Evolutionary conservation across 2,329 filamentous ascomycete species (phyloP).

Genomic region (Aspergillus fijiensis): DNA sequence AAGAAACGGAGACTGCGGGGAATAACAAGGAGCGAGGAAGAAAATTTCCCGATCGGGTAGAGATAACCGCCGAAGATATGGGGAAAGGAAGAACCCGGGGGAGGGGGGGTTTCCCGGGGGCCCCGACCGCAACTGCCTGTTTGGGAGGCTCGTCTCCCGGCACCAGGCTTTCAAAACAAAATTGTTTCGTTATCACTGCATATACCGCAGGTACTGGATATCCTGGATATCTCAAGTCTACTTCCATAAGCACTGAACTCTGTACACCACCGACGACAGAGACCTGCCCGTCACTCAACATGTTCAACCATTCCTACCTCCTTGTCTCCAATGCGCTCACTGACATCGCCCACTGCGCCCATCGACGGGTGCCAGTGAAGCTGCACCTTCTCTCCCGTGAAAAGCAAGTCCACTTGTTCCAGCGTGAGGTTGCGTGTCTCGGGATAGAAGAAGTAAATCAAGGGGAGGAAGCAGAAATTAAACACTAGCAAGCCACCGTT

Average conservation of each 20-base stretch:
- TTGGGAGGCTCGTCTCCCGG: too few species aligned
- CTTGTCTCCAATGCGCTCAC: constrained; percentile 20
- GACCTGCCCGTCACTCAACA: constrained; percentile 19
- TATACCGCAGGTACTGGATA: too few species aligned
- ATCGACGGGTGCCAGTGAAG: constrained; percentile 33
- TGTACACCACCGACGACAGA: too few species aligned
- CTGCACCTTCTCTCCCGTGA: constrained; percentile 32
- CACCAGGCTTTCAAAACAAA: background rate
- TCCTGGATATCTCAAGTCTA: too few species aligned
- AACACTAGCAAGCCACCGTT: constrained; percentile 29
- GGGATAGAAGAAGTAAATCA: constrained; percentile 46
- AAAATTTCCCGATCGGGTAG: constrained; percentile 18
- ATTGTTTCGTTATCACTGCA: too few species aligned
- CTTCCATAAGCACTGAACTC: too few species aligned
- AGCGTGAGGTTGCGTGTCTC: constrained; percentile 34
- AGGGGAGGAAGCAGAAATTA: constrained; percentile 52
- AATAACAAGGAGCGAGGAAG: background rate
- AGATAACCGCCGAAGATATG: constrained; percentile 17
- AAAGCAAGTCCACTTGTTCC: constrained; percentile 39
- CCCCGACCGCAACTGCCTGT: too few species aligned
- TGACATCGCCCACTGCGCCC: constrained; percentile 24
- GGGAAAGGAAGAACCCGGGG: constrained; percentile 7
- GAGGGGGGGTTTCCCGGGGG: too few species aligned
- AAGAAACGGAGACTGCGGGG: background rate
- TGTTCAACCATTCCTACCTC: constrained; percentile 20